Evolutionary conservation across 2,329 filamentous ascomycete species (phyloP).

Genomic region (Microsporum ferrugineum): DNA sequence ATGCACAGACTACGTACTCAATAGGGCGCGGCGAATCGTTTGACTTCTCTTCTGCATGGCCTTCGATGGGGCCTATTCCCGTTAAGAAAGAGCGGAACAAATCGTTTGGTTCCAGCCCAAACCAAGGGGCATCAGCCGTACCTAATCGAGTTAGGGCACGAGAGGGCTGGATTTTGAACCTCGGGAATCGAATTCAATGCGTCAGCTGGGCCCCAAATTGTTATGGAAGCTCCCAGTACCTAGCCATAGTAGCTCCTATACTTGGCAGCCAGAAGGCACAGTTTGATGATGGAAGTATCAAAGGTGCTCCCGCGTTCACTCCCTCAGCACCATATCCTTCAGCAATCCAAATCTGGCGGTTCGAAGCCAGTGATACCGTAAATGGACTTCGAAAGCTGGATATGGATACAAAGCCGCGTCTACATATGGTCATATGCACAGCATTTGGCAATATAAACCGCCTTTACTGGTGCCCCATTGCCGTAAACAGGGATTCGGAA

Average conservation of each 20-base stretch:
- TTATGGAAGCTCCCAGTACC: slow-evolving; percentile 41
- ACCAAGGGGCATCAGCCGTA: background rate
- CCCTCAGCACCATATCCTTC: slow-evolving; percentile 39
- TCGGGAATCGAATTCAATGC: slow-evolving; percentile 44
- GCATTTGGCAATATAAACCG: slow-evolving; percentile 46
- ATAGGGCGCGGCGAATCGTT: slow-evolving; percentile 34
- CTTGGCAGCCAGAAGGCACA: slow-evolving; percentile 27
- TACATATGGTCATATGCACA: slow-evolving; percentile 44
- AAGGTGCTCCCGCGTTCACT: slow-evolving; percentile 39
- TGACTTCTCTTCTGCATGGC: slow-evolving; percentile 38
- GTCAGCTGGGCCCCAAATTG: slow-evolving; percentile 38
- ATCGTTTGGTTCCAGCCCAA: slow-evolving; percentile 6
- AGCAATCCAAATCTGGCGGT: slow-evolving; percentile 49
- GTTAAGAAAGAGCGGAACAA: slow-evolving; percentile 11
- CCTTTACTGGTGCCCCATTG: slow-evolving; percentile 47
- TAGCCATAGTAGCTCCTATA: slow-evolving; percentile 40
- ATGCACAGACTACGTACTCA: slow-evolving; percentile 33
- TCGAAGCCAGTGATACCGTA: slow-evolving; percentile 28
- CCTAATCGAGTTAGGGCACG: slow-evolving; percentile 20
- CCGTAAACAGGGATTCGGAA: slow-evolving; percentile 21
- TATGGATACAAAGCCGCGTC: slow-evolving; percentile 32
- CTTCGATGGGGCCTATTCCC: slow-evolving; percentile 9
- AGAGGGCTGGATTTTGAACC: slow-evolving; percentile 45
- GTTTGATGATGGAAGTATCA: slow-evolving; percentile 22
- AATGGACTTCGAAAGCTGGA: slow-evolving; percentile 32